Evolutionary conservation across 345 rosid species (phyloP), one percentile per base, ranked within the genome.

Genomic region (Nasturtium officinale): DNA sequence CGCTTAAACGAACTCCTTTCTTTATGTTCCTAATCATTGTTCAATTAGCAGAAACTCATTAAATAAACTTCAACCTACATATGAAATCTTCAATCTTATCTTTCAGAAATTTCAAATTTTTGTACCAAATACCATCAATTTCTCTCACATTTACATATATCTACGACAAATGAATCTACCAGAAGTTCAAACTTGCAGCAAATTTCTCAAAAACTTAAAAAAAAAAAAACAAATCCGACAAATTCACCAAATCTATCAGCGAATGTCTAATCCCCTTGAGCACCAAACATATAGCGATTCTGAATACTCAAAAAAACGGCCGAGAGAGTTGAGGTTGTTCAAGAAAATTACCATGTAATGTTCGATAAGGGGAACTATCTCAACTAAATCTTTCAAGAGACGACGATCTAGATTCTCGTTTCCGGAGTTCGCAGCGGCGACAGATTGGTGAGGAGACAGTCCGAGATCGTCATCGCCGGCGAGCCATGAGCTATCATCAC

Each of bases 361-460:
- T 82, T 95, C 89, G 65, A 95, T 82, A 69, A 96, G 98, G 69
- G 97, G 97, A 80, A 92, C 86, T 69, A 96, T 88, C 70, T 88
- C 92, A 65, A 89, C 98, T 30, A 96, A 97, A 69, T 90, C 94
- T 32, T 90, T 89, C 70, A 81, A 89, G 60, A 92, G 96, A 75
- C 73, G 85, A 38, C 84, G 97, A 80, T 90, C 92, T 23, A 96
- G 74, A 72, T 81, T 86, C 32, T 80, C 81, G 67, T 67, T 82
- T 3, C 78, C 75, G 18, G 85, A 17, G 71, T 75, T 52, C 40
- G 68, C 32, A 65, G 48, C 77, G 55, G 78, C 48, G 3, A 56
- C 42, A 55, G 85, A 73, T 10, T 79, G 89, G 78, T 81, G 83
- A 26, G 85, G 86, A 37, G 89, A 82, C 7, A 83, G 63, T 30